These are phyloP conservation scores for Coniferiporia weirii DNA, from an alignment of 1,284 basidiomycete species.

Conservation along the genomic window DNA sequence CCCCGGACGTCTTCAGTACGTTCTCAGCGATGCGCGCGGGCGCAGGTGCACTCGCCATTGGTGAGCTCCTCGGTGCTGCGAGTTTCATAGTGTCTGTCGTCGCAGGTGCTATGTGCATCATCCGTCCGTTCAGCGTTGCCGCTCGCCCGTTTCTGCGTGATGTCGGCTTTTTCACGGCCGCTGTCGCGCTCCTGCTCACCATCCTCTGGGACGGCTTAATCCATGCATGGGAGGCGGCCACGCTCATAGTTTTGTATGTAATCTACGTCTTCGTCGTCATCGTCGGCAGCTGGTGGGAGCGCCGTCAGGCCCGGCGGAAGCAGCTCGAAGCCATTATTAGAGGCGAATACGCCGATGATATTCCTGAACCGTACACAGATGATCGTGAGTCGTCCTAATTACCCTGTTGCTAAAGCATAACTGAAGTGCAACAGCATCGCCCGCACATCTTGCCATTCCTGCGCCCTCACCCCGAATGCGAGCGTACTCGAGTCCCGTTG, in stretches of 20 bases:
- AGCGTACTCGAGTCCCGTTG: constrained; percentile 12
- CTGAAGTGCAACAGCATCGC: constrained; percentile 12
- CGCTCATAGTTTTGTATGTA: constrained; percentile 74
- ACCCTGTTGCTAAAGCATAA: constrained; percentile 17
- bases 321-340: constrained; percentile 49
- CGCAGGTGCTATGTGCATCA: constrained; percentile 93
- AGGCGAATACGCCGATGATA: constrained; percentile 57
- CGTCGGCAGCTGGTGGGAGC: constrained; percentile 72
- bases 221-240: constrained; percentile 65
- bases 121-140: constrained; percentile 86
- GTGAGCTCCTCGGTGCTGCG: constrained; percentile 93
- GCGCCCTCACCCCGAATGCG: constrained; percentile 8
- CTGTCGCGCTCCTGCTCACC: constrained; percentile 67
- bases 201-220: constrained; percentile 81
- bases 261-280: constrained; percentile 79
- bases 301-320: constrained; percentile 42
- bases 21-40: constrained; percentile 87
- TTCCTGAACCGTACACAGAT: constrained; percentile 50
- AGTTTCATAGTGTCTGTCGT: constrained; percentile 95
- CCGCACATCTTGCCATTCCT: constrained; percentile 6
- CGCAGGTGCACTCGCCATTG: constrained; percentile 88
- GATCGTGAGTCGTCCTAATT: constrained; percentile 41
- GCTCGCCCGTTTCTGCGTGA: constrained; percentile 84
- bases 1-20: constrained; percentile 90
- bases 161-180: constrained; percentile 86